Evolutionary conservation across 129 eudicot genomes (phyloP), one percentile per base, ranked within the genome.

Genomic region (Rutidosis leptorrhynchoides): DNA sequence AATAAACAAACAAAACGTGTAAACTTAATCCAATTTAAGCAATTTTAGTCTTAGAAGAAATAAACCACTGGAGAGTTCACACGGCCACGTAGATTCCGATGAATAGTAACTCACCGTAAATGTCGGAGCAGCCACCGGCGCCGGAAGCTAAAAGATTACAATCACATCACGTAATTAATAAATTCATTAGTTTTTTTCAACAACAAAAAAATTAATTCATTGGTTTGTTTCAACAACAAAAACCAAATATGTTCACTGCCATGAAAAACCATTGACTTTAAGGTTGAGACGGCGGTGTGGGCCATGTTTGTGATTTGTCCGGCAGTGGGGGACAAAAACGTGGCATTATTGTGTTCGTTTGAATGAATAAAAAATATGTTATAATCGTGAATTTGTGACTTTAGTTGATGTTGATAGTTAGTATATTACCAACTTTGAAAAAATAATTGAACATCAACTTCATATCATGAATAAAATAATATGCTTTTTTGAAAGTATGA

Each of bases 301-400:
- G 75, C 53, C 72, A 72, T 55, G 84, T 62, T 10, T 43, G 82
- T 73, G 65, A 63, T 58, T 66, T 58, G 76, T 68, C 74, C 62
- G 65, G 62, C 80, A 77, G 61, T 32, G 59, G 76, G 83, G 67
- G 25, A 49, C 76, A 82, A 14, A 6, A 35, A 73, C 79, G 81
- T 71, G 87, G 81, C 62, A 17, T 15, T 7, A 26, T 32, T 17
- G 16, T 40, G 21, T 74, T 77, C 52, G 68, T 71, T 3, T 33
- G 26, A 58, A 67, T 17, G 43, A n/a, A 24, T 35, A 22, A 15
- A 25, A 33, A 17, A 64, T 33, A 7, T 57, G 27, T 12, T 3
- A 15, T 54, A 6, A 45, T 11, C 16, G 45, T 37, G 45, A 40
- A 11, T 27, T 5, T 71, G 42, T 45, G 61, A 28, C 49, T 65